phyloP scores from a whole-genome alignment of 805 yeast species.

The Starmerella bombicola region DNA sequence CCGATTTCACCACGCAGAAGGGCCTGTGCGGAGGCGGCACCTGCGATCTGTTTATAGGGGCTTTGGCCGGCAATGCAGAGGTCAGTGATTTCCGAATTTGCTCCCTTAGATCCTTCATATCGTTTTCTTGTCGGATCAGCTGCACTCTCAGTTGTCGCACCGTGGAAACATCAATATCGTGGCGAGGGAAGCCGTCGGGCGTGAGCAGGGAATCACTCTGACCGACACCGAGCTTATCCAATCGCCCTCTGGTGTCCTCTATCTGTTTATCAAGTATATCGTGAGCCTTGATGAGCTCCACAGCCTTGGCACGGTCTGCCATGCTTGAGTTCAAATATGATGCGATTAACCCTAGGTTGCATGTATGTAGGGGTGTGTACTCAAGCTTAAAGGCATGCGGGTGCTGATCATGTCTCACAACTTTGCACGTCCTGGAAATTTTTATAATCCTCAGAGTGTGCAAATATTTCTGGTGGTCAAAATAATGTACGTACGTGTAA shows the following conservation, averaged over 20 bases:
- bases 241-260: constrained; percentile 32
- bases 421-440: no score
- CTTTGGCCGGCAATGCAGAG: constrained; percentile 28
- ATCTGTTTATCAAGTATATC: constrained; percentile 34
- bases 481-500: no score
- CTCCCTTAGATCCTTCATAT: constrained; percentile 40
- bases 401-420: neutral
- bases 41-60: neutral
- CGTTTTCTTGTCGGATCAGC: constrained; percentile 60
- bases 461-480: no score
- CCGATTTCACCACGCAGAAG: constrained; percentile 35
- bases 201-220: constrained; percentile 57
- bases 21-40: neutral
- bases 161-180: constrained; percentile 67
- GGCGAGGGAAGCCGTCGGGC: constrained; percentile 72
- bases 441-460: no score
- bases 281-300: constrained; percentile 17
- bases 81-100: constrained; percentile 37
- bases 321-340: constrained; percentile 1
- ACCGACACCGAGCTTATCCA: constrained; percentile 39
- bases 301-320: constrained; percentile 13
- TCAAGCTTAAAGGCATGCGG: no score
- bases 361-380: no score
- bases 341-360: no score
- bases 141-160: constrained; percentile 49